Evolutionary conservation across 2,329 filamentous ascomycete genomes (phyloP).

Genomic region (Colletotrichum orbiculare): DNA sequence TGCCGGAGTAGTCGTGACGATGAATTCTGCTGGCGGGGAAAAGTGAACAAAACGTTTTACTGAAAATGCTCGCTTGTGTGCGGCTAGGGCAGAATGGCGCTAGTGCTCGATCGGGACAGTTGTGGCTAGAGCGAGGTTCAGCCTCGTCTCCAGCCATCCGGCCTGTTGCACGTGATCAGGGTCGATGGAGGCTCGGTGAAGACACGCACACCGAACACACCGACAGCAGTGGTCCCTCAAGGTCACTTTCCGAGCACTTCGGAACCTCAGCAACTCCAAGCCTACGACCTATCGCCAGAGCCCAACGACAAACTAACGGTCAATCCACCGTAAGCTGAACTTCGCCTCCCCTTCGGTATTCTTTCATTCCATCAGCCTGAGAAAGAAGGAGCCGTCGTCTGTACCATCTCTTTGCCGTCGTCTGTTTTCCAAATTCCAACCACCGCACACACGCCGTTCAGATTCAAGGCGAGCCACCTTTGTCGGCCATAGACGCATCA

Average conservation of each 20-base stretch:
- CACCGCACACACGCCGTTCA: conserved; percentile 19
- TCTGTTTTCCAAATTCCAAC: conserved; percentile 17
- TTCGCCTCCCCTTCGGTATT: too few relatives aligned
- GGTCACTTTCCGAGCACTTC: too few relatives aligned
- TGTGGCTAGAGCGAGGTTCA: conserved; percentile 27
- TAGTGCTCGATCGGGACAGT: neutral
- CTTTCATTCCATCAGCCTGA: too few relatives aligned
- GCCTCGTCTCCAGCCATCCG: conserved; percentile 19
- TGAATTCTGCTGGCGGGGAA: conserved; percentile 33
- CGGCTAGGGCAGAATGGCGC: conserved; percentile 35
- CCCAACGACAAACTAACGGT: conserved; percentile 1
- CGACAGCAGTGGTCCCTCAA: too few relatives aligned
- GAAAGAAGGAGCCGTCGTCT: neutral
- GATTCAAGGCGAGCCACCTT: conserved; percentile 31
- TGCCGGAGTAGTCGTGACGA: conserved; percentile 39
- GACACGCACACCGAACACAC: too few relatives aligned
- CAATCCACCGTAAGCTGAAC: neutral
- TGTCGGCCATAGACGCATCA: conserved; percentile 24
- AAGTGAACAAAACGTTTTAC: conserved; percentile 30
- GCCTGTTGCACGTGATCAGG: conserved; percentile 25
- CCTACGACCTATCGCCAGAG: too few relatives aligned
- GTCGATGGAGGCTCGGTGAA: neutral
- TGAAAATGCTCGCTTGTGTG: conserved; percentile 37
- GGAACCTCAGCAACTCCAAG: too few relatives aligned
- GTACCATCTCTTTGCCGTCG: conserved; percentile 14